Evolutionary conservation across 192 early-diverging fungal genomes (phyloP).

Genomic region (Radiomyces spectabilis): DNA sequence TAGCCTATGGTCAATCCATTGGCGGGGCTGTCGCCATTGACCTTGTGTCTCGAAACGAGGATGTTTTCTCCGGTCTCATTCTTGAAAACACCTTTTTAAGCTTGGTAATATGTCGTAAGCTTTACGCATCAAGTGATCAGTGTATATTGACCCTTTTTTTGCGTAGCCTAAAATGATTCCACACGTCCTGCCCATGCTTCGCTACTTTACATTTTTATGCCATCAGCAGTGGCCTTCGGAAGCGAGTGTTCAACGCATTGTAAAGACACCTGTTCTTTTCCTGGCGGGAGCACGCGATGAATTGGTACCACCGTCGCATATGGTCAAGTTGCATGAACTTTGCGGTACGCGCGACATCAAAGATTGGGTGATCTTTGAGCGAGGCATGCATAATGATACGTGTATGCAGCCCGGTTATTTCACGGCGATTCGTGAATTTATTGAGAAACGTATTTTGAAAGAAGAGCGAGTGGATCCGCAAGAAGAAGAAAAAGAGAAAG

Average conservation of each 20-base stretch:
- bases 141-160: background rate
- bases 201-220: conserved; percentile 63
- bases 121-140: background rate
- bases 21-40: conserved; percentile 93
- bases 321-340: conserved; percentile 63
- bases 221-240: conserved; percentile 88
- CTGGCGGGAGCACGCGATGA: conserved; percentile 80
- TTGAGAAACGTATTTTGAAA: conserved; percentile 6
- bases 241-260: conserved; percentile 55
- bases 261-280: conserved; percentile 67
- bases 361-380: conserved; percentile 55
- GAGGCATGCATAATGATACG: conserved; percentile 89
- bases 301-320: conserved; percentile 79
- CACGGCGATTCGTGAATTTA: conserved; percentile 55
- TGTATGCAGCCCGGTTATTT: conserved; percentile 80
- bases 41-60: conserved; percentile 67
- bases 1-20: conserved; percentile 91
- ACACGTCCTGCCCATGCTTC: conserved; percentile 65
- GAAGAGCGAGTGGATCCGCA: conserved; percentile 3
- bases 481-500: background rate
- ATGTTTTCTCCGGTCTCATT: conserved; percentile 69
- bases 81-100: conserved; percentile 92
- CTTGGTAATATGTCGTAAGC: conserved; percentile 55
- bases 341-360: conserved; percentile 33
- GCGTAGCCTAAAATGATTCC: conserved; percentile 77